Percentiles rank a stretch among this genome's conserved stretches.
These are phyloP conservation scores for Polyporus tsugae DNA, from an alignment of 1,284 basidiomycete species.

Conservation along the genomic window DNA sequence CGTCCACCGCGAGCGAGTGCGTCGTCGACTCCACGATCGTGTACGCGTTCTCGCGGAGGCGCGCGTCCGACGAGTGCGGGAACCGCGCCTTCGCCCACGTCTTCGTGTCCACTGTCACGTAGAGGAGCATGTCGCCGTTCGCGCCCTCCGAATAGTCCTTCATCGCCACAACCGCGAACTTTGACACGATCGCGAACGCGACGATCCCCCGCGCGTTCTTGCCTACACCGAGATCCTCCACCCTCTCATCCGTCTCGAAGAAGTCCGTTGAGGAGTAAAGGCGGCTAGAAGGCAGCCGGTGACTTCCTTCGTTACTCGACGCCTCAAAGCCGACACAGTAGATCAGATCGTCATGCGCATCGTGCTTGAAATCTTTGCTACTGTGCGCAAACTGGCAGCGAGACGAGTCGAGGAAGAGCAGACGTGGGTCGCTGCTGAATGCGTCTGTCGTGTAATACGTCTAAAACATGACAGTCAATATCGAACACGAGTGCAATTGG, in stretches of 20 bases:
- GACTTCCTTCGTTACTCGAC: slow-evolving; percentile 54
- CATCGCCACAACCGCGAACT: slow-evolving; percentile 89
- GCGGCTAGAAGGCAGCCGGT: slow-evolving; percentile 70
- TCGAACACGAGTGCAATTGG: not conserved
- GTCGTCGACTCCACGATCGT: slow-evolving; percentile 95
- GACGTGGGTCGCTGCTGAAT: slow-evolving; percentile 67
- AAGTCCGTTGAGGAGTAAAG: slow-evolving; percentile 88
- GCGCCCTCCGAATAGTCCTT: slow-evolving; percentile 64
- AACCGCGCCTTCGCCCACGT: slow-evolving; percentile 87
- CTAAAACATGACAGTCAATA: slow-evolving; percentile 41
- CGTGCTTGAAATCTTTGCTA: slow-evolving; percentile 78
- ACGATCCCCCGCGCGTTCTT: slow-evolving; percentile 86
- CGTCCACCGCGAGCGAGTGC: slow-evolving; percentile 94
- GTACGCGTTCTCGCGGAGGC: slow-evolving; percentile 89
- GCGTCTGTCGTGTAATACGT: slow-evolving; percentile 89
- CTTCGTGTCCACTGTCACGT: slow-evolving; percentile 83
- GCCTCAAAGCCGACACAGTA: slow-evolving; percentile 90
- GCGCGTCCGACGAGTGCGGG: slow-evolving; percentile 84
- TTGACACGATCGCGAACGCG: slow-evolving; percentile 90
- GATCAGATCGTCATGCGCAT: slow-evolving; percentile 76
- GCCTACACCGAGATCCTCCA: slow-evolving; percentile 87
- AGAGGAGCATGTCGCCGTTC: slow-evolving; percentile 81
- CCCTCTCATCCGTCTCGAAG: slow-evolving; percentile 67
- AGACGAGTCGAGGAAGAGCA: slow-evolving; percentile 74
- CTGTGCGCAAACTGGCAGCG: slow-evolving; percentile 90